phyloP scores from a whole-genome alignment of 106 monocot genomes.

The Xerophyta viscosa region DNA sequence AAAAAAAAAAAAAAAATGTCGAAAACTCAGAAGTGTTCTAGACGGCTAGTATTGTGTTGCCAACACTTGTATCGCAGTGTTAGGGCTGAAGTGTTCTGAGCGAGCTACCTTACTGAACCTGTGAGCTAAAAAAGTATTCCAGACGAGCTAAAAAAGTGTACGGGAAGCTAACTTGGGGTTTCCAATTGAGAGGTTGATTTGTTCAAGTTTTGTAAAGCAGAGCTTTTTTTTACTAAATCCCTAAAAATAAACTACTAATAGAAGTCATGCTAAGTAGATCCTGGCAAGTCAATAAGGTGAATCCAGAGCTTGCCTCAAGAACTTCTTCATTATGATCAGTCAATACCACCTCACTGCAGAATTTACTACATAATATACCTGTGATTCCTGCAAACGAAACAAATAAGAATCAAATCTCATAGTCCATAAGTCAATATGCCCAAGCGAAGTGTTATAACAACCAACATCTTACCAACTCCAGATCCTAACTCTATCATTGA shows the following conservation, averaged over 20 bases:
- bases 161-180: too few species aligned
- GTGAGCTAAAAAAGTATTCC: too few species aligned
- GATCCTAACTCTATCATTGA: constrained; percentile 91
- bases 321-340: constrained; percentile 98
- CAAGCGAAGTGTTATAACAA: not conserved
- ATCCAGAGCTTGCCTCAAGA: constrained; percentile 64
- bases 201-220: too few species aligned
- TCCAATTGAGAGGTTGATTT: too few species aligned
- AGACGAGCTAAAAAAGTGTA: too few species aligned
- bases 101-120: too few species aligned
- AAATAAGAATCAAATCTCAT: not conserved
- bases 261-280: not conserved
- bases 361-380: constrained; percentile 84
- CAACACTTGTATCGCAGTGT: too few species aligned
- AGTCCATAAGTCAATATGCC: not conserved
- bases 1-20: too few species aligned
- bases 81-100: too few species aligned
- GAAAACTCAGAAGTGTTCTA: too few species aligned
- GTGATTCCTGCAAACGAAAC: constrained; percentile 62
- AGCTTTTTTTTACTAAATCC: too few species aligned
- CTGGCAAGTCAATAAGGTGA: not conserved
- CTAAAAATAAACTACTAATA: not conserved
- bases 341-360: constrained; percentile 67
- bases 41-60: too few species aligned
- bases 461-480: constrained; percentile 59